Evolutionary conservation across 495 filamentous ascomycete species (phyloP).

Genomic region (Aspergillus egyptiacus): DNA sequence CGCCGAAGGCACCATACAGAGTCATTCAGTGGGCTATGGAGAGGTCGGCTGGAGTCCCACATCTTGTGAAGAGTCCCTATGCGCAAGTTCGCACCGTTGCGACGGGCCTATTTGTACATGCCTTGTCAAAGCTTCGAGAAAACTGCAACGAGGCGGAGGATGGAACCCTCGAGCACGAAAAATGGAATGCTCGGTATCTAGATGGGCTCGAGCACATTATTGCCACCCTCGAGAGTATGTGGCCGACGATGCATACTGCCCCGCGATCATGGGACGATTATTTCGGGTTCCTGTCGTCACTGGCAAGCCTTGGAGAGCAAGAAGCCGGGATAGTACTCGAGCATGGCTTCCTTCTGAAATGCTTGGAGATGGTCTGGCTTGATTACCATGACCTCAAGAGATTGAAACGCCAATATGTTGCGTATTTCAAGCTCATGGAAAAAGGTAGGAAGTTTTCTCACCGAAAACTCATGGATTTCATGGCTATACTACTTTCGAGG

Average conservation of each 20-base stretch:
- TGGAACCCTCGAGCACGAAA: slow-evolving; percentile 25
- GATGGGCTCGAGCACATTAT: slow-evolving; percentile 52
- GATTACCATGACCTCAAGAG: slow-evolving; percentile 51
- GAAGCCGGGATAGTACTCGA: slow-evolving; percentile 52
- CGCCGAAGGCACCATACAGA: slow-evolving; percentile 25
- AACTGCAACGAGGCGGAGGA: slow-evolving; percentile 37
- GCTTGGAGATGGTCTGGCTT: slow-evolving; percentile 57
- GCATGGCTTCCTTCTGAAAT: slow-evolving; percentile 48
- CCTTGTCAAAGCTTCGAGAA: slow-evolving; percentile 42
- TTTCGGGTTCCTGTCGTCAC: slow-evolving; percentile 59
- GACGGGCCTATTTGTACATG: slow-evolving; percentile 48
- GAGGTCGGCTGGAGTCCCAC: slow-evolving; percentile 52
- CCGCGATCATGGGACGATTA: slow-evolving; percentile 74
- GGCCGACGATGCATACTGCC: slow-evolving; percentile 48
- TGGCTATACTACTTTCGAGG: slow-evolving; percentile 32
- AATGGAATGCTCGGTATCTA: slow-evolving; percentile 27
- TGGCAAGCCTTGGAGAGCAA: slow-evolving; percentile 50
- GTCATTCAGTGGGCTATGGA: slow-evolving; percentile 59
- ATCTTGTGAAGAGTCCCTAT: slow-evolving; percentile 60
- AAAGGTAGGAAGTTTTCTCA: slow-evolving; percentile 46
- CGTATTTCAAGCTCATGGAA: slow-evolving; percentile 52
- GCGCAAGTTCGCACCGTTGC: slow-evolving; percentile 53
- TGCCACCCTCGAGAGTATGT: slow-evolving; percentile 44
- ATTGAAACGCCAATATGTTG: slow-evolving; percentile 43
- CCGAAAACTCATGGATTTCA: slow-evolving; percentile 40